phyloP scores from a whole-genome alignment of 2,329 filamentous ascomycete genomes.

The Penicillium fuscoglaucum region DNA sequence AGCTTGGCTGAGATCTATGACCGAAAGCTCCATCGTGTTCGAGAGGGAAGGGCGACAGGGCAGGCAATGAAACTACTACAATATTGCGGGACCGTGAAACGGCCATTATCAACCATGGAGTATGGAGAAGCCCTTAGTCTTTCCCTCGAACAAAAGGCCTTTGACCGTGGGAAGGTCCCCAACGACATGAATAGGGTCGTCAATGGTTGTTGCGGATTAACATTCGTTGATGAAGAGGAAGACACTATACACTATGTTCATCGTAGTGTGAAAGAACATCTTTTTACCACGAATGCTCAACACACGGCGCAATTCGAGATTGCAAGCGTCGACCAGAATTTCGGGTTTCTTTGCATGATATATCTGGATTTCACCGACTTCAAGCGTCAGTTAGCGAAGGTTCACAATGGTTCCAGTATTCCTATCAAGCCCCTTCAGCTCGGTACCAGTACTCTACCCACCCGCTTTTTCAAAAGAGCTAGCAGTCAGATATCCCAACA shows the following conservation, averaged over 20 bases:
- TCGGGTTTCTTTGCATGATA: conserved; percentile 14
- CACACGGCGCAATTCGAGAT: not conserved
- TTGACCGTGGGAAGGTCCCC: conserved; percentile 3
- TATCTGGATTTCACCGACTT: conserved; percentile 16
- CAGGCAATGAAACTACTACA: conserved; percentile 2
- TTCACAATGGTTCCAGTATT: not conserved
- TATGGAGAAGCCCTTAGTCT: conserved; percentile 5
- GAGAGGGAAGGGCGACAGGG: not conserved
- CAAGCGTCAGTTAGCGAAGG: conserved; percentile 10
- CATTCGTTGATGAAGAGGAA: conserved; percentile 21
- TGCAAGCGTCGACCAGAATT: not conserved
- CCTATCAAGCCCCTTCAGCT: not conserved
- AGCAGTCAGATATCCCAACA: not conserved
- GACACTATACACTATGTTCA: conserved; percentile 12
- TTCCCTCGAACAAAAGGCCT: conserved; percentile 5
- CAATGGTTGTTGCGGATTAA: conserved; percentile 15
- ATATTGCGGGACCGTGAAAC: conserved; percentile 5
- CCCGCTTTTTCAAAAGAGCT: not conserved
- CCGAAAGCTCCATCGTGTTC: conserved; percentile 3
- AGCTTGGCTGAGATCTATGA: conserved; percentile 5
- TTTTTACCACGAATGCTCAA: not conserved
- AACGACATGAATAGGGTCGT: conserved; percentile 20
- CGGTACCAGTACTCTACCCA: not conserved
- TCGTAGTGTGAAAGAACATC: conserved; percentile 13
- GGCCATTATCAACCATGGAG: conserved; percentile 4